These are phyloP conservation scores for Trichoderma asperelloides DNA, from an alignment of 495 filamentous ascomycete species.

Conservation along the genomic window DNA sequence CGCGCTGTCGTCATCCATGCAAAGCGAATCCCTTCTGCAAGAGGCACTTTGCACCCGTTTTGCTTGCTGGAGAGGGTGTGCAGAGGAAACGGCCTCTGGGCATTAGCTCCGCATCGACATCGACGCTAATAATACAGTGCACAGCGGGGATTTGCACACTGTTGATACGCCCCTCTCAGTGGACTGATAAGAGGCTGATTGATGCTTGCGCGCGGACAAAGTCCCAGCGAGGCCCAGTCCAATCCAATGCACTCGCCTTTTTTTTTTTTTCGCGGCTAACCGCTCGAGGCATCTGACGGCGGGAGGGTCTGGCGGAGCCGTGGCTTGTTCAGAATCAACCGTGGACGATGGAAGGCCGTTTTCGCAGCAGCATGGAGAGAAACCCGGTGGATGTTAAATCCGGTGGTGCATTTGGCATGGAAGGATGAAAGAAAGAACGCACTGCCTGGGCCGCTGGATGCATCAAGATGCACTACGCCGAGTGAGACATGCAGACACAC, in stretches of 20 bases:
- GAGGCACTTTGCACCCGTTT: not conserved
- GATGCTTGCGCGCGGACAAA: not conserved
- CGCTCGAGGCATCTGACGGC: not conserved
- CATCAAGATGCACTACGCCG: too few relatives aligned
- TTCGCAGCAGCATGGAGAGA: not conserved
- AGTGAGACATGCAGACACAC: too few relatives aligned
- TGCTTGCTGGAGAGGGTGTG: not conserved
- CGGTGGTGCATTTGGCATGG: too few relatives aligned
- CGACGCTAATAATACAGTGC: not conserved
- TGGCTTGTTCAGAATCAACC: not conserved
- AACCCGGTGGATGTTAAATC: too few relatives aligned
- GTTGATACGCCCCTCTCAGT: not conserved
- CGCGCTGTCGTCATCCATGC: too few relatives aligned
- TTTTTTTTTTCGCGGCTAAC: not conserved
- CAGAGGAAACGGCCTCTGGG: too few relatives aligned
- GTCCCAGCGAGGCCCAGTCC: too few relatives aligned
- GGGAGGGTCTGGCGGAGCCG: not conserved
- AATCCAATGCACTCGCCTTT: too few relatives aligned
- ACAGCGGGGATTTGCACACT: not conserved
- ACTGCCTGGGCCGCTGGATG: too few relatives aligned
- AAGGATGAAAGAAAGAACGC: too few relatives aligned
- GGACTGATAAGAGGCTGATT: not conserved
- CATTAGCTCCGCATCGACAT: not conserved
- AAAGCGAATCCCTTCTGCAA: too few relatives aligned
- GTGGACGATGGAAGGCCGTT: not conserved